A percentile compares a stretch with the other conserved stretches of the same genome.
phyloP scores from a whole-genome alignment of 2,329 filamentous ascomycete species.

The Aquanectria penicillioides region DNA sequence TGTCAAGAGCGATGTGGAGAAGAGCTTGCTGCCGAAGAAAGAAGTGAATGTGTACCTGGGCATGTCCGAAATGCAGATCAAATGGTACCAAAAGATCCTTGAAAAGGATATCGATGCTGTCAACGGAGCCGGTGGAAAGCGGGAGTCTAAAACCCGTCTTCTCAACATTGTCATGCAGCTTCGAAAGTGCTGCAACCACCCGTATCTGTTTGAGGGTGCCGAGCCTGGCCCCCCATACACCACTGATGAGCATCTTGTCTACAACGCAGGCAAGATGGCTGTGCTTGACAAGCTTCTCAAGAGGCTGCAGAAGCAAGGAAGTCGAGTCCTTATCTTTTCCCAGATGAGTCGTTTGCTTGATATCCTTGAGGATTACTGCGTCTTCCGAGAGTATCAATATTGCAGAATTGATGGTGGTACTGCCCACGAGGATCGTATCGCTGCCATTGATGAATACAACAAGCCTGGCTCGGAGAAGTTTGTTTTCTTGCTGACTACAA shows the following conservation, averaged over 20 bases:
- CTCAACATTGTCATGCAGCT: constrained; percentile 99
- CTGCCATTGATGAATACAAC: constrained; percentile 98
- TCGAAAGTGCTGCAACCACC: constrained; percentile 98
- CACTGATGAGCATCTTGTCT: constrained; percentile 93
- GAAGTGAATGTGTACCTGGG: constrained; percentile 97
- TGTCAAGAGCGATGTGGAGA: constrained; percentile 98
- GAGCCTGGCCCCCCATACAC: constrained; percentile 98
- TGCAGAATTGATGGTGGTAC: constrained; percentile 97
- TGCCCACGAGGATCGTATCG: constrained; percentile 96
- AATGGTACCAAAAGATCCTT: constrained; percentile 98
- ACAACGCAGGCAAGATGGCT: constrained; percentile 96
- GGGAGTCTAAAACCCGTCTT: constrained; percentile 95
- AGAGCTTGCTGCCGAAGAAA: constrained; percentile 96
- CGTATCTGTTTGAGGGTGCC: constrained; percentile 96
- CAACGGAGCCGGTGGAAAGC: constrained; percentile 94
- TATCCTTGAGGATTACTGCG: constrained; percentile 97
- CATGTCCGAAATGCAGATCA: constrained; percentile 99
- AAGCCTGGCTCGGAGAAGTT: constrained; percentile 96
- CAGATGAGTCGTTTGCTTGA: constrained; percentile 98
- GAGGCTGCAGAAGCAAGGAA: constrained; percentile 86
- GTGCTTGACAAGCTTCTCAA: constrained; percentile 92
- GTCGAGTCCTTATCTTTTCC: constrained; percentile 97
- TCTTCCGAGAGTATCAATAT: constrained; percentile 94
- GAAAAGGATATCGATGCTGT: constrained; percentile 99
- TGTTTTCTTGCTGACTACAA: constrained; percentile 92